Conservation (phyloP, 257 asterid species). For the Solanum clarkiae region DNA sequence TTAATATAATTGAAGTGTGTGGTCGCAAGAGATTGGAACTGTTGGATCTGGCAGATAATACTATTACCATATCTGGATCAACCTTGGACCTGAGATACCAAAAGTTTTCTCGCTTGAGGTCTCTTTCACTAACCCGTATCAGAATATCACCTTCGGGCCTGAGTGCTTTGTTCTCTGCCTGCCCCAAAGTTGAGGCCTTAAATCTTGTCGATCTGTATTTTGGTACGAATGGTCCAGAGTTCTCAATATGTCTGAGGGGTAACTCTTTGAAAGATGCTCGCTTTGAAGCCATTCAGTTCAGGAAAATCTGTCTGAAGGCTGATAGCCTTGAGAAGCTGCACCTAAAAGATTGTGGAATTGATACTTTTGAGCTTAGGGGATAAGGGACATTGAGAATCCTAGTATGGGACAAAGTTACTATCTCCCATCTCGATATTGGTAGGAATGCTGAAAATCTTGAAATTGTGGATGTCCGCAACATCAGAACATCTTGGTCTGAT, state of each 20-base stretch:
- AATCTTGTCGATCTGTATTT: slow-evolving; percentile 49
- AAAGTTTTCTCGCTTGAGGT: slow-evolving; percentile 50
- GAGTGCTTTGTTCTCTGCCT: slow-evolving; percentile 46
- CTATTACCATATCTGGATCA: slow-evolving; percentile 45
- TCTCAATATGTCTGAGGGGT: slow-evolving; percentile 52
- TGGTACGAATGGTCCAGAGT: slow-evolving; percentile 51
- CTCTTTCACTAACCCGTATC: slow-evolving; percentile 52
- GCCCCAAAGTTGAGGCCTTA: slow-evolving; percentile 50
- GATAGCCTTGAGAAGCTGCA: background rate
- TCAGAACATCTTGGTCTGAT: slow-evolving; percentile 59
- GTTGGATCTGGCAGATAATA: slow-evolving; percentile 54
- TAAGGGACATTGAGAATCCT: background rate
- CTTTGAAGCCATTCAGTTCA: slow-evolving; percentile 61
- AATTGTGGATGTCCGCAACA: slow-evolving; percentile 48
- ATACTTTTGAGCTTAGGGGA: background rate
- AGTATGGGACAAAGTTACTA: background rate
- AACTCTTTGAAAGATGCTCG: slow-evolving; percentile 51
- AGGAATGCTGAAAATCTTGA: background rate
- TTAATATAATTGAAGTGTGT: slow-evolving; percentile 70
- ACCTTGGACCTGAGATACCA: slow-evolving; percentile 35
- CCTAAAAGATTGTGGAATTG: background rate
- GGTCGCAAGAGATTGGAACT: slow-evolving; percentile 68
- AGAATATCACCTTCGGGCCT: slow-evolving; percentile 60
- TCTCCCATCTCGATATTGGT: background rate
- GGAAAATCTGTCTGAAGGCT: slow-evolving; percentile 52